Base-by-base conservation (phyloP, 2,329 filamentous ascomycete genomes). In the Ophiosphaerella herpotricha region DNA sequence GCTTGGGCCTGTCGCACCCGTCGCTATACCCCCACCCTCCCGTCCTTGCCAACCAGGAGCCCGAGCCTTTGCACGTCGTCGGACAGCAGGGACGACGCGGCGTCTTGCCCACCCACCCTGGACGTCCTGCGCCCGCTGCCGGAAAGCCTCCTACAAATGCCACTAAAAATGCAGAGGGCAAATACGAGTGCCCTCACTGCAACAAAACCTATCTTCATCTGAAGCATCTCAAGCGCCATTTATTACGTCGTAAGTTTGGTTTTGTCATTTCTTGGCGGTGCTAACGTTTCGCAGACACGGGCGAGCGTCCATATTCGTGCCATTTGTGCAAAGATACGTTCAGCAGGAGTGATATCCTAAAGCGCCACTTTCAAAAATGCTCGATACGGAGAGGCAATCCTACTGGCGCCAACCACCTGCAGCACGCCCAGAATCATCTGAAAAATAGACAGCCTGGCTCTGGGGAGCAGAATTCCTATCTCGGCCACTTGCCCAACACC, bases 341-440 rank as follows among this genome's bases (percentile, higher is more conserved):
- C 77, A 96, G 91, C 41, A 88, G 94, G 74, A 96, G 91, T 81
- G 94, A 99, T 72, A 97, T 99, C 60, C 80, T 99, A 67, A 99
- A 99, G 82, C 90, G 94, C 60, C 94, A 99, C 78, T 99, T 97
- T 78, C 92, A 97, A 76, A 99, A 99, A 80, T 99, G 94, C 79
- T 97, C 94, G 34, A 91, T 97, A 60, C 87, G 94, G 67, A 88
- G 94, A 71, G 94, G 94, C 50, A 97, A 97, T 77, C 93, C 94
- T 46, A 96, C 91, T 13, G 92, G 92, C 64, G 91, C 91, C 57
- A 96, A 90, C 70, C 94, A 99, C 78, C 77, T 99, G 75, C 95
- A 92, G 63, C 91, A 97, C 76, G 90, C 91, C 32, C 89, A 93
- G 75, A 89, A 90, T 58, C 90, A 95, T 75, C 82, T 94, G 68